phyloP scores from a whole-genome alignment of 371 early-diverging fungal genomes.

The Funneliformis caledonium region DNA sequence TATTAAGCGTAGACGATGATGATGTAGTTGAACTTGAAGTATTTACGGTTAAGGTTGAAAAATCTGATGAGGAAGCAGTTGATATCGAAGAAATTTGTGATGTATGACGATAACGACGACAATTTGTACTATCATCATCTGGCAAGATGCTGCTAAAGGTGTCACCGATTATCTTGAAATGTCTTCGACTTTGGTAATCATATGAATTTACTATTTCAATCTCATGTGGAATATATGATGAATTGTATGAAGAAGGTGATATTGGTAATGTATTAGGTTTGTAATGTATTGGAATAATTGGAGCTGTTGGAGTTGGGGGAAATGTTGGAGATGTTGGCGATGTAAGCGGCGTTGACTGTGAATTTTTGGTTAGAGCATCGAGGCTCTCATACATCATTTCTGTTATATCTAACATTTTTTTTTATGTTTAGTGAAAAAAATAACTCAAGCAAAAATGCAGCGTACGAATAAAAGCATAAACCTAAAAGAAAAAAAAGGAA shows the following conservation, averaged over 20 bases:
- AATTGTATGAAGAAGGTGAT: background rate
- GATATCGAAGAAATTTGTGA: background rate
- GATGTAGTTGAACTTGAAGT: slow-evolving; percentile 1
- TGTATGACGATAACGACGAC: background rate
- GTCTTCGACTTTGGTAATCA: background rate
- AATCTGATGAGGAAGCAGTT: background rate
- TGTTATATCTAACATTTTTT: slow-evolving; percentile 28
- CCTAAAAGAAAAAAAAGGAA: background rate
- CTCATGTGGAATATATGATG: background rate
- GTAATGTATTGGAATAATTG: slow-evolving; percentile 5
- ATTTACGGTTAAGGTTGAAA: background rate
- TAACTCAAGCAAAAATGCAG: background rate
- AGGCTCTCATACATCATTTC: slow-evolving; percentile 23
- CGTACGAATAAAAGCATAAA: background rate
- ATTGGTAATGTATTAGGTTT: background rate
- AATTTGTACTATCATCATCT: background rate
- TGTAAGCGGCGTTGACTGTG: background rate
- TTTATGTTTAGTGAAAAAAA: background rate
- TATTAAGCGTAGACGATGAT: background rate
- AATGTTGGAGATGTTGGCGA: background rate
- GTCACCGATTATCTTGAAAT: background rate
- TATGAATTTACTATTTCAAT: background rate
- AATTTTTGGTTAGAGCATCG: background rate
- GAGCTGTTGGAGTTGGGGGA: background rate
- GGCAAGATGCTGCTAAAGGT: background rate